These are phyloP conservation scores for Bassia scoparia DNA, from an alignment of 148 eudicot genomes.

Conservation along the genomic window DNA sequence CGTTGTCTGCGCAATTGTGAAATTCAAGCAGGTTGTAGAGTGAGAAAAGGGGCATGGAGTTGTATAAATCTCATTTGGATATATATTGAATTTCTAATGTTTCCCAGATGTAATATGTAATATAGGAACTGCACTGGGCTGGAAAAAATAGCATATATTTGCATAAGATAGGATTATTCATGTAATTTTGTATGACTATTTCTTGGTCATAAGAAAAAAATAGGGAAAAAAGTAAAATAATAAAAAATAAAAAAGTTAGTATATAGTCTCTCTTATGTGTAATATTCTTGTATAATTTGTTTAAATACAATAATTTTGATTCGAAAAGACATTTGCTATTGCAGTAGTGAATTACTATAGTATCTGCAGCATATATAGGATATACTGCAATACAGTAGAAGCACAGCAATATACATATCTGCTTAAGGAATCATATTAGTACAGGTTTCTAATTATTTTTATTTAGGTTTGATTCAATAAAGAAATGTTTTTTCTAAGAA, in stretches of 20 bases:
- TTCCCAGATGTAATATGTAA: constrained; percentile 38
- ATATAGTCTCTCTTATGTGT: constrained; percentile 13
- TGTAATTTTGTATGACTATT: constrained; percentile 43
- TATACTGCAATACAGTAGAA: neutral
- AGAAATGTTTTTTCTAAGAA: no score
- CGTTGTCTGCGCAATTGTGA: constrained; percentile 19
- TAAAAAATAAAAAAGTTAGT: neutral
- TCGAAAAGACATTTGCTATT: neutral
- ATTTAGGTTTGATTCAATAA: no score
- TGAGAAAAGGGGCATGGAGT: constrained; percentile 16
- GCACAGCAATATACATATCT: constrained; percentile 1
- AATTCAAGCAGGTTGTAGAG: constrained; percentile 22
- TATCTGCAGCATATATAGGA: neutral
- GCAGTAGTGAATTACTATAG: neutral
- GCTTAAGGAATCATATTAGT: constrained; percentile 15
- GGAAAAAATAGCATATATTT: constrained; percentile 35
- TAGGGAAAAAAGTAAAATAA: neutral
- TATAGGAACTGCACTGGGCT: constrained; percentile 30
- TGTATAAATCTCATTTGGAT: constrained; percentile 33
- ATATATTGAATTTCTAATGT: constrained; percentile 35
- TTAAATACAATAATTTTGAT: constrained; percentile 23
- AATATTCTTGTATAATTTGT: constrained; percentile 29
- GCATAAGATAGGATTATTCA: constrained; percentile 38
- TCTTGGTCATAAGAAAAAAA: constrained; percentile 19
- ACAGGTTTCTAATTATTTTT: no score